Evolutionary conservation across 305 asterid species (phyloP).

Genomic region (Fraxinus sp.): DNA sequence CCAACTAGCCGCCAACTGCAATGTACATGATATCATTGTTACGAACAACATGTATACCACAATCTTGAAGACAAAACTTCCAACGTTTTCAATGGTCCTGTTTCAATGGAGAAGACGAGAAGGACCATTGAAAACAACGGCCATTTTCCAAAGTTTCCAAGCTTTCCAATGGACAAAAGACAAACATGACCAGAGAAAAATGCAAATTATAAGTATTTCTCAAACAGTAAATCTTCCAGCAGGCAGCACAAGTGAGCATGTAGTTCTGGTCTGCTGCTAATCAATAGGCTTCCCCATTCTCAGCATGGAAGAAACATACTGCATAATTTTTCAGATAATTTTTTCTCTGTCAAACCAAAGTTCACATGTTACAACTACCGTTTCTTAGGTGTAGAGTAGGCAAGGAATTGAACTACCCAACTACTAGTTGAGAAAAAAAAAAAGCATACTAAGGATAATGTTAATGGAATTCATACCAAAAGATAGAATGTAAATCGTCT

Average conservation of each 20-base stretch:
- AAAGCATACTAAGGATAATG: conserved; percentile 2
- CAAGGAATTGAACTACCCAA: not conserved
- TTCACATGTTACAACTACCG: not conserved
- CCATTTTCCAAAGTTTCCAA: not conserved
- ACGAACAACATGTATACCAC: not conserved
- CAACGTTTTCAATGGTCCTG: not conserved
- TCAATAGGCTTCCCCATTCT: not conserved
- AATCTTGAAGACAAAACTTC: not conserved
- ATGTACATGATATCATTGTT: not conserved
- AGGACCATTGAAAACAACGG: not conserved
- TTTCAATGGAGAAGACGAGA: not conserved
- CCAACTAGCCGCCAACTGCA: not conserved
- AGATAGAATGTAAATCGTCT: conserved; percentile 15
- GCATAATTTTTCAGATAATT: not conserved
- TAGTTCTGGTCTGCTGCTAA: not conserved
- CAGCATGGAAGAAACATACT: not conserved
- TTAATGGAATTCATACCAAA: conserved; percentile 20
- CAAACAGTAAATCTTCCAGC: not conserved
- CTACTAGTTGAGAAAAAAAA: not conserved
- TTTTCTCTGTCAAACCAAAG: conserved; percentile 18
- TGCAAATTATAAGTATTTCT: not conserved
- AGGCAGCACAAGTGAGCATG: not conserved
- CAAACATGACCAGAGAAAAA: not conserved
- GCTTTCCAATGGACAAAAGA: not conserved
- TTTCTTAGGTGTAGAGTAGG: not conserved